Evolutionary conservation across 306 rosid species (phyloP), one percentile per base, ranked within the genome.

Genomic region (Cucurbita argyrosperma): DNA sequence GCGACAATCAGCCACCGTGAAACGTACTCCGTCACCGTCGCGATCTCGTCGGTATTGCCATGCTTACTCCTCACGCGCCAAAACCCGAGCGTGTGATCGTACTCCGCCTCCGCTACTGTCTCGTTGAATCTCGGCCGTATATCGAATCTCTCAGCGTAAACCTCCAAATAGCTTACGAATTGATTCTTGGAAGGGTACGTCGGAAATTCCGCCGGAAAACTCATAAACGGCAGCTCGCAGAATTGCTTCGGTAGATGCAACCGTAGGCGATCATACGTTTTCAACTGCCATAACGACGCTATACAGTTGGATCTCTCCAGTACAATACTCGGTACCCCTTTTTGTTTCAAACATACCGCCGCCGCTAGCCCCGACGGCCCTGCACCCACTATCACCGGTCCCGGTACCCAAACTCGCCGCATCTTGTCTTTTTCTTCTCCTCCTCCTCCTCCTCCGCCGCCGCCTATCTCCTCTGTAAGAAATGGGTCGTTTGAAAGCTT

Each of bases 321-420:
- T 1, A 87, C 43, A 0, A 85, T 30, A 10, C 79, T 76, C 2
- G 81, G 82, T 4, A 89, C 56, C 2, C 52, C 83, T 54, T 80
- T 85, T 38, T 53, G 23, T 74, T 67, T 82, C 3, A 89, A 78
- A 55, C 89, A 85, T 1, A 88, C 91, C 10, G 95, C 95, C 7
- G 81, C 89, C 0, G 95, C 95, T 0, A 89, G 76, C 2, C 95
- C 95, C 0, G 95, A 87, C 2, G 95, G 95, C 12, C 95, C 95
- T 10, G 89, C 91, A 14, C 95, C 95, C 0, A 89, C 87, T 11
- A 89, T 87, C 65, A 89, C 83, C 5, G 94, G 89, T 6, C 87
- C 90, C 0, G 71, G 49, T 23, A 83, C 58, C 69, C 79, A 65
- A 10, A 81, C 51, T 8, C 79, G 55, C 62, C 79, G 18, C 10